These are phyloP conservation scores for Solanum tacnaense DNA, from an alignment of 257 asterid species.

Conservation along the genomic window DNA sequence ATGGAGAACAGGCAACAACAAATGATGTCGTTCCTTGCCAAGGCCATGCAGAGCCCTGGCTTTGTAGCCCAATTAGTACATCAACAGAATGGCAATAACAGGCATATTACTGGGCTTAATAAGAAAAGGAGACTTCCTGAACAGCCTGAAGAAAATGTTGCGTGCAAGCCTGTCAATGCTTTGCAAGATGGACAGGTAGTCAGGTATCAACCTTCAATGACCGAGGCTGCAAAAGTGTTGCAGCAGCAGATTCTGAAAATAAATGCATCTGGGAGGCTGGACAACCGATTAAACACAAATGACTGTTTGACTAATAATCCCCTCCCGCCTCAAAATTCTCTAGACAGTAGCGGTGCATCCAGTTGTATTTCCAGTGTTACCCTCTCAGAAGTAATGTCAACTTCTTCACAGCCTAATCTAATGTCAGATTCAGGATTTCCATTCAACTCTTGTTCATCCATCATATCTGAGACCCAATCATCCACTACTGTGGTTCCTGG, in stretches of 20 bases:
- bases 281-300: conserved; percentile 25
- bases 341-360: conserved; percentile 35
- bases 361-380: conserved; percentile 41
- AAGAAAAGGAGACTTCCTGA: conserved; percentile 70
- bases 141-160: conserved; percentile 42
- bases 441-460: conserved; percentile 7
- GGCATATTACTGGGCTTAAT: conserved; percentile 47
- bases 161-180: conserved; percentile 14
- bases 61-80: conserved; percentile 67
- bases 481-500: conserved; percentile 14
- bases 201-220: conserved; percentile 64
- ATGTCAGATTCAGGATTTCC: conserved; percentile 2
- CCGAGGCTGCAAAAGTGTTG: conserved; percentile 70
- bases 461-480: conserved; percentile 27
- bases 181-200: conserved; percentile 53
- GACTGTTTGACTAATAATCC: conserved; percentile 42
- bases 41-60: conserved; percentile 75
- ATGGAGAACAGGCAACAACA: conserved; percentile 81
- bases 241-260: conserved; percentile 47
- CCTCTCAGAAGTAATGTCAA: conserved; percentile 45
- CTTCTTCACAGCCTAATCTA: conserved; percentile 6
- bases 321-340: conserved; percentile 19
- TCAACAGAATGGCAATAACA: conserved; percentile 37
- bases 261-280: conserved; percentile 35
- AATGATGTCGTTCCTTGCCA: conserved; percentile 84